Evolutionary conservation across 441 rosid species (phyloP), one percentile per base, ranked within the genome.

Genomic region (Adansonia gregorii): DNA sequence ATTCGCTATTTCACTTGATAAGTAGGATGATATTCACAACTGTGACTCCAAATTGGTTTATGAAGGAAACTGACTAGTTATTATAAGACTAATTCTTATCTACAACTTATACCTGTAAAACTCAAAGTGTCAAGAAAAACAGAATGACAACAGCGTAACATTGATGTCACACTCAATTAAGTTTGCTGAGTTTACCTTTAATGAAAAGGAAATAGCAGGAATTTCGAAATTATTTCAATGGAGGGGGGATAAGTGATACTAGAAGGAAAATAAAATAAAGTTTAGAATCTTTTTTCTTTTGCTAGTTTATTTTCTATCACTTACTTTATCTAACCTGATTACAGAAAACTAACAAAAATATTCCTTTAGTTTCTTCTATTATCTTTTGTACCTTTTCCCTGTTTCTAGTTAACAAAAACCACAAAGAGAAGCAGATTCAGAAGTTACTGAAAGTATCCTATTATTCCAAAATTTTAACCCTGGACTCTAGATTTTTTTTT

Each of bases 81-180:
- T 31, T 63, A 14, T 31, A 31, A 31, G 20, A 5, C 45, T 4
- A 31, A 2, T 4, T 35, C 6, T 35, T 35, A 35, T 4, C 41
- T 14, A 14, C 39, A 35, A 3, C 39, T 35, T 35, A 35, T 35
- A 1, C 20, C 4, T 35, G 8, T 14, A 27, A 1, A 61, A 61
- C 67, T 61, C 64, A 59, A 58, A 11, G n/a, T 24, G 66, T 60
- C 5, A 11, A 60, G 66, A 60, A 60, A 59, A 61, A 11, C 31
- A 12, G 3, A 3, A 12, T 27, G 6, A 22, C 2, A 27, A 12
- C 67, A 61, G 4, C 3, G 39, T 60, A 11, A 22, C 27, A 8
- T 19, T 60, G 66, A 24, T 61, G 17, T 59, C 11, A 15, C 9
- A 0, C 35, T 22, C 10, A 59, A 22, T 9, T 27, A 61, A 11